Evolutionary conservation across 345 rosid species (phyloP).

Genomic region (Turritis glabra): DNA sequence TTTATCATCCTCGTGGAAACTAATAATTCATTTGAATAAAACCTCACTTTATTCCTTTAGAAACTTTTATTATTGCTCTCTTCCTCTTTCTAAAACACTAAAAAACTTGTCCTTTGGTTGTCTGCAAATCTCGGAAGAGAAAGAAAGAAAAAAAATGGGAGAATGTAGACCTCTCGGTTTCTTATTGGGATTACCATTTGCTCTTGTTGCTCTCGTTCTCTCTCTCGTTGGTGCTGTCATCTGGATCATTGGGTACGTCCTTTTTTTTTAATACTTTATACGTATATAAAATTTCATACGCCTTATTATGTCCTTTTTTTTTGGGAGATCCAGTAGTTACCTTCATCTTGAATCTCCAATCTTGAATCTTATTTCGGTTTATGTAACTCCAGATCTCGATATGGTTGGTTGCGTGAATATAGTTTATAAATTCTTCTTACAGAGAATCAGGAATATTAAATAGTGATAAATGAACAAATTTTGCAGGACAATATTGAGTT

Average conservation of each 20-base stretch:
- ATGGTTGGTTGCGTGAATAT: no score
- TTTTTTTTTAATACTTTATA: not conserved
- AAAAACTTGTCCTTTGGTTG: not conserved
- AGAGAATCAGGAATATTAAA: no score
- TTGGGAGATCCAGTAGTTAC: not conserved
- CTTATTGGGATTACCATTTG: slow-evolving; percentile 79
- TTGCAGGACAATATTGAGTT: slow-evolving; percentile 72
- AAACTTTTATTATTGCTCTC: not conserved
- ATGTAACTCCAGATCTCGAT: no score
- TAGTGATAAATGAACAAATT: no score
- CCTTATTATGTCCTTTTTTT: no score
- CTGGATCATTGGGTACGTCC: slow-evolving; percentile 74
- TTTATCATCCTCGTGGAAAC: not conserved
- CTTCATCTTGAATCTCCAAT: not conserved
- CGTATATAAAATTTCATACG: no score
- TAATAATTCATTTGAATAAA: not conserved
- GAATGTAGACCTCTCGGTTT: slow-evolving; percentile 86
- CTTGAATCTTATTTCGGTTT: no score
- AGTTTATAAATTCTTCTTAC: no score
- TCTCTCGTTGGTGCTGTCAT: slow-evolving; percentile 67
- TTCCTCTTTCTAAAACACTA: not conserved
- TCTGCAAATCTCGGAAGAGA: not conserved
- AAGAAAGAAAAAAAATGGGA: slow-evolving; percentile 41
- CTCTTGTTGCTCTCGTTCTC: slow-evolving; percentile 61
- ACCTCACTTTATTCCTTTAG: not conserved